These are phyloP conservation scores for Gracilaria caudata DNA, from an alignment of 23 red algal genomes.

Conservation along the genomic window DNA sequence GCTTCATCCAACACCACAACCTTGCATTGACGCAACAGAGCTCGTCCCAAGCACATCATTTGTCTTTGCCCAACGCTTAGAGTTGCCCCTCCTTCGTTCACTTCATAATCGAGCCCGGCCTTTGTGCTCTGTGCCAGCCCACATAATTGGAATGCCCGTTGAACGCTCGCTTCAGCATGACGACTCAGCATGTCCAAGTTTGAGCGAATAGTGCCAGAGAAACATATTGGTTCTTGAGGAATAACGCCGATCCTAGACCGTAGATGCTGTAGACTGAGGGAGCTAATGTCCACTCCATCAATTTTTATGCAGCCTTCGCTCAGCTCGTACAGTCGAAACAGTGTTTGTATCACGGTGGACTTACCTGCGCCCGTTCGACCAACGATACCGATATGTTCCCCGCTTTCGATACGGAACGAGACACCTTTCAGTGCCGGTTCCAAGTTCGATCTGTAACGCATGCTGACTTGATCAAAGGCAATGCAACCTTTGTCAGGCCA, in stretches of 20 bases:
- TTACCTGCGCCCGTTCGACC: conserved; percentile 97
- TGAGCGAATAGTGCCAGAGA: conserved; percentile 79
- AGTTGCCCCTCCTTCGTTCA: conserved; percentile 74
- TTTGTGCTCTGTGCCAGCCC: conserved; percentile 10
- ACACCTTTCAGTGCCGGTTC: conserved; percentile 76
- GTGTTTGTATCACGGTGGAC: conserved; percentile 61
- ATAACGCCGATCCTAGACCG: conserved; percentile 81
- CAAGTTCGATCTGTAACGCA: conserved; percentile 90
- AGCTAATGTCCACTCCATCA: conserved; percentile 83
- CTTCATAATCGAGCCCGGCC: conserved; percentile 58
- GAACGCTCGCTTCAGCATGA: conserved; percentile 61
- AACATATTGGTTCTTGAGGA: conserved; percentile 84
- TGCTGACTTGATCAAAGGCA: conserved; percentile 70
- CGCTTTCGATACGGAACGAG: conserved; percentile 50
- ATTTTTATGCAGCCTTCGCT: conserved; percentile 68
- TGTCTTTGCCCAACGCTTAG: conserved; percentile 89
- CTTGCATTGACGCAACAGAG: conserved; percentile 62
- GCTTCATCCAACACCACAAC: conserved; percentile 95
- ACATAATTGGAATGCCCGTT: conserved; percentile 60
- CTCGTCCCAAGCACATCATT: conserved; percentile 85
- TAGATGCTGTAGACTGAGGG: conserved; percentile 67
- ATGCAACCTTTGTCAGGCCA: conserved; percentile 78
- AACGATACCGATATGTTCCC: conserved; percentile 76
- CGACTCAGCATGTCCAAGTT: conserved; percentile 80
- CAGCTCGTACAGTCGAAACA: conserved; percentile 81